Conservation (phyloP, 2,329 filamentous ascomycete species). For the Epichloe sibirici region DNA sequence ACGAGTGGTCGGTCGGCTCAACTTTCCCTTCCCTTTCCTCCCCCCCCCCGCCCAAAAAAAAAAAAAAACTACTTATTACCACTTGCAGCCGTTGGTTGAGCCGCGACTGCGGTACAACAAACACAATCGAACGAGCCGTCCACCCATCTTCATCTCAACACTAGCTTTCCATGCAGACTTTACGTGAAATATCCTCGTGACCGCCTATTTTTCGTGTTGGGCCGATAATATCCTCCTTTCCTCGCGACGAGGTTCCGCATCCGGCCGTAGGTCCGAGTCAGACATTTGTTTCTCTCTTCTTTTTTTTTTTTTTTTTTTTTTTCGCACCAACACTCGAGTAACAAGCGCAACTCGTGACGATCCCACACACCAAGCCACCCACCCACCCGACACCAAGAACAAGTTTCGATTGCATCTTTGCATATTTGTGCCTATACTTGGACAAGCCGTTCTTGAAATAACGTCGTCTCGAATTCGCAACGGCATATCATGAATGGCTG, state of each 20-base stretch:
- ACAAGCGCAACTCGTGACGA: slow-evolving; percentile 1
- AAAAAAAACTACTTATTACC: no score
- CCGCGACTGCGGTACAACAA: not conserved
- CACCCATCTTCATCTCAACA: not conserved
- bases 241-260: not conserved
- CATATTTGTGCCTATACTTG: no score
- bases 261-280: not conserved
- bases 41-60: no score
- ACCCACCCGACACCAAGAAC: not conserved
- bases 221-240: not conserved
- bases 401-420: no score
- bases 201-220: not conserved
- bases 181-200: not conserved
- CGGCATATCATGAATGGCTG: slow-evolving; percentile 7
- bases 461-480: not conserved
- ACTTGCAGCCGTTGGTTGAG: not conserved
- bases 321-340: not conserved
- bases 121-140: not conserved
- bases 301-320: not conserved
- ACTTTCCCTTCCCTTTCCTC: no score
- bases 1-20: no score
- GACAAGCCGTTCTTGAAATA: not conserved
- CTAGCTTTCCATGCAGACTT: not conserved
- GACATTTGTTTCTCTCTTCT: not conserved
- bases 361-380: slow-evolving; percentile 1